Percentiles rank a stretch among this genome's conserved stretches.
These are phyloP conservation scores for Martiniozyma asiatica DNA, from an alignment of 1,139 yeast genomes.

Conservation along the genomic window DNA sequence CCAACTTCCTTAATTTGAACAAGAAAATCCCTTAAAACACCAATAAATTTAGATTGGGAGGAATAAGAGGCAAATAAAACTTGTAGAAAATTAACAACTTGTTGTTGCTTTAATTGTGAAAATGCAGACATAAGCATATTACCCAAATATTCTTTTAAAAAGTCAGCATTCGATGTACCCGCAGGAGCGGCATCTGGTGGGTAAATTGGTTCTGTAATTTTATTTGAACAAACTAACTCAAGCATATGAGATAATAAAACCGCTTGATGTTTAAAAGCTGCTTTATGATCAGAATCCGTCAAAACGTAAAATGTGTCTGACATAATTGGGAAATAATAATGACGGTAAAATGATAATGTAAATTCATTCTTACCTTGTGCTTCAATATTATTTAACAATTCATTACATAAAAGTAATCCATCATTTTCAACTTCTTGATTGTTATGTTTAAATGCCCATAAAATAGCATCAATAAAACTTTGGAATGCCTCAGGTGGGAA, in stretches of 20 bases:
- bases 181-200: constrained; percentile 57
- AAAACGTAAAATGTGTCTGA: constrained; percentile 87
- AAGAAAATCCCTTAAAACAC: constrained; percentile 85
- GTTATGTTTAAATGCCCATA: constrained; percentile 97
- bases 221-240: constrained; percentile 68
- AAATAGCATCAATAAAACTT: constrained; percentile 80
- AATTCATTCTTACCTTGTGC: constrained; percentile 44
- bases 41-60: constrained; percentile 68
- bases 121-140: constrained; percentile 77
- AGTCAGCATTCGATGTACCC: constrained; percentile 74
- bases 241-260: constrained; percentile 75
- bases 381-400: constrained; percentile 74
- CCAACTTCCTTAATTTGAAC: constrained; percentile 94
- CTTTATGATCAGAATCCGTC: constrained; percentile 95
- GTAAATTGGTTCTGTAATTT: constrained; percentile 69
- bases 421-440: constrained; percentile 91
- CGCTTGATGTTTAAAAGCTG: constrained; percentile 86
- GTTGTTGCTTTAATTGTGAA: constrained; percentile 79
- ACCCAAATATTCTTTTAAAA: constrained; percentile 70
- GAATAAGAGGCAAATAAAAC: constrained; percentile 66
- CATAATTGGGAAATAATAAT: constrained; percentile 78
- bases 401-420: constrained; percentile 73
- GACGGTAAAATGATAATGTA: constrained; percentile 78
- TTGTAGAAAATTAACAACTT: constrained; percentile 67
- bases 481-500: constrained; percentile 89